Base-by-base conservation (phyloP, 2,329 filamentous ascomycete genomes). In the Talaromyces marneffei region DNA sequence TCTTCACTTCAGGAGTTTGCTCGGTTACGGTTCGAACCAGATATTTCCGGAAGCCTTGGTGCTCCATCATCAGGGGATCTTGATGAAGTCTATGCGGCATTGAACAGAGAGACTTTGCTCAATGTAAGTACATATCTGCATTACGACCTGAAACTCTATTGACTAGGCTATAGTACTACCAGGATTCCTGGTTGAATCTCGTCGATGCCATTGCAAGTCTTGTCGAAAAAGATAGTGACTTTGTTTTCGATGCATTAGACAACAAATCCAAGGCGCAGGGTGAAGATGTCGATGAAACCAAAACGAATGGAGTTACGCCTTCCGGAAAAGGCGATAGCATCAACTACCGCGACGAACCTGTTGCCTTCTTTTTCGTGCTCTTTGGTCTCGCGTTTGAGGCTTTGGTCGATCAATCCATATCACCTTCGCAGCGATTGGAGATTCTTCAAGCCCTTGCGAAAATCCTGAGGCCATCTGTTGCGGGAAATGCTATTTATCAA, bases 321-420 rank as follows among this genome's bases (percentile, higher is more conserved):
- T 3, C 64, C 83, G 78, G 80, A 16, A 90, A 88, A 71, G 83
- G 82, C 2, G 82, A 87, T 54, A 90, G 93, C 66, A 97, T 99
- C 78, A 97, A 97, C 74, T 99, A 99, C 73, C 90, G 94, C 53
- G 93, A 97, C 70, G 94, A 99, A 72, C 94, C 94, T 0, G 91
- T 97, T 1, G 94, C 94, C 0, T 99, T 99, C 81, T 99, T 99
- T 80, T 99, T 99, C 70, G 93, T 99, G 14, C 83, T 99, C 0
- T 99, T 97, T 68, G 94, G 94, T 10, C 87, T 99, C 61, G 92
- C 93, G 0, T 97, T 99, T 67, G 95, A 99, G 76, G 93, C 95
- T 18, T 83, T 99, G 23, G 93, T 93, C 7, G 91, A 91, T 6
- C 87, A 92, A 52, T 87, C 89, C 4, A 83, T 85, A 23, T 87